A percentile compares a stretch with the other conserved stretches of the same genome.
These are phyloP conservation scores for Tephrocybe rancida DNA, from an alignment of 768 basidiomycete genomes.

Conservation along the genomic window DNA sequence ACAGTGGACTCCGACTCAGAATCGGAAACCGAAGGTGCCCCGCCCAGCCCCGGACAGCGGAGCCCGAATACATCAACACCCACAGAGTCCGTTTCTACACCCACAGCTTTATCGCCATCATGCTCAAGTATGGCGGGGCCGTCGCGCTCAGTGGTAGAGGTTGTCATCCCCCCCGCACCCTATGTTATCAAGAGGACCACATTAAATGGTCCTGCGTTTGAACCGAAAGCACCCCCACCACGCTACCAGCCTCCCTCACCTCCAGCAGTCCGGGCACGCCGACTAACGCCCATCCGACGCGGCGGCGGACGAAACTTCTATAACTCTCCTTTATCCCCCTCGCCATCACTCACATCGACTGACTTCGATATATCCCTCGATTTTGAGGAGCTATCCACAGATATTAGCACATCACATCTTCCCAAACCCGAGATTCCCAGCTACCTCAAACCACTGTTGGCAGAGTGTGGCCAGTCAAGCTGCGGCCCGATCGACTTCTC, in stretches of 20 bases:
- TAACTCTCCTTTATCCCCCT: constrained; percentile 51
- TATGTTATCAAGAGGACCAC: constrained; percentile 28
- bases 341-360: constrained; percentile 46
- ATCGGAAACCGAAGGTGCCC: constrained; percentile 25
- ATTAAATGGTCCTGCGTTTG: constrained; percentile 4
- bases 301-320: constrained; percentile 40
- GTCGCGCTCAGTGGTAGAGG: constrained; percentile 34
- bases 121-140: constrained; percentile 10
- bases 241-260: constrained; percentile 29
- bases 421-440: constrained; percentile 41
- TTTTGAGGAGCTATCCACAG: constrained; percentile 40
- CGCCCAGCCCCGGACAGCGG: constrained; percentile 9
- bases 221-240: constrained; percentile 13
- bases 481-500: constrained; percentile 75
- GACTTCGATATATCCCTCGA: constrained; percentile 58
- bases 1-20: constrained; percentile 47
- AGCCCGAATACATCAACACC: constrained; percentile 11
- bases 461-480: constrained; percentile 68
- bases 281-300: constrained; percentile 68
- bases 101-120: constrained; percentile 7
- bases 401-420: constrained; percentile 15
- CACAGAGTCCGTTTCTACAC: background rate
- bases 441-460: constrained; percentile 65
- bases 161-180: constrained; percentile 42
- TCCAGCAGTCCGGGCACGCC: constrained; percentile 49